These are phyloP conservation scores for Ganoderma resinaceum DNA, from an alignment of 1,284 basidiomycete species.

Conservation along the genomic window DNA sequence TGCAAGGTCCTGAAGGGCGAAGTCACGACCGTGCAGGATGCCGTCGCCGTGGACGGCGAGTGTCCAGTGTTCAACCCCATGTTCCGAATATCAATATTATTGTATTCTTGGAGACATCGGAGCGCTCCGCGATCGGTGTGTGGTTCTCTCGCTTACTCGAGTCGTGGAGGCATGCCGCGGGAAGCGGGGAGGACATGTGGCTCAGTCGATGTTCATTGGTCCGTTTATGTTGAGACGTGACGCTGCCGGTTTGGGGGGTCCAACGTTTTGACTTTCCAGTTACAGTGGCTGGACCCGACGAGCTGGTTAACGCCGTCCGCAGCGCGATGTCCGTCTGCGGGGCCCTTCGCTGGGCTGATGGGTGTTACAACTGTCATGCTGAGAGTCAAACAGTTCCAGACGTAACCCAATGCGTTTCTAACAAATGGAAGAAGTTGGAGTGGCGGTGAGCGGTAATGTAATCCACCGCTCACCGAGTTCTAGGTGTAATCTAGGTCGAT, in stretches of 20 bases:
- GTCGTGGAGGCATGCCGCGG: neutral
- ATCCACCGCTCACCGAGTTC: neutral
- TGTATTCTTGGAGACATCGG: neutral
- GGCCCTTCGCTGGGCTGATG: slow-evolving; percentile 28
- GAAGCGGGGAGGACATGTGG: neutral
- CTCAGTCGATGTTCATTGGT: neutral
- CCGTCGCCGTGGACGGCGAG: slow-evolving; percentile 35
- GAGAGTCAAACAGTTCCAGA: slow-evolving; percentile 34
- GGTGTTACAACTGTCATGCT: slow-evolving; percentile 34
- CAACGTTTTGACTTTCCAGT: neutral
- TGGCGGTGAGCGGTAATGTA: too few species aligned
- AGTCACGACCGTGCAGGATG: slow-evolving; percentile 27
- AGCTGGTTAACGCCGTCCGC: slow-evolving; percentile 30
- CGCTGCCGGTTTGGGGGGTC: neutral
- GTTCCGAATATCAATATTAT: neutral
- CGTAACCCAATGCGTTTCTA: slow-evolving; percentile 17
- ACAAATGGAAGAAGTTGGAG: neutral
- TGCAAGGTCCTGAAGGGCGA: slow-evolving; percentile 30
- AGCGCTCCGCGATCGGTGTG: neutral
- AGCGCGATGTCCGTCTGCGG: slow-evolving; percentile 31
- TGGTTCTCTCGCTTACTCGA: neutral
- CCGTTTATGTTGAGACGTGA: neutral
- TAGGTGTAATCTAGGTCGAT: neutral
- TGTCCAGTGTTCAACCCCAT: neutral
- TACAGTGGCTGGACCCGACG: slow-evolving; percentile 33